Evolutionary conservation across 179 eudicot species (phyloP), one percentile per base, ranked within the genome.

Genomic region (Amaranthus tricolor): DNA sequence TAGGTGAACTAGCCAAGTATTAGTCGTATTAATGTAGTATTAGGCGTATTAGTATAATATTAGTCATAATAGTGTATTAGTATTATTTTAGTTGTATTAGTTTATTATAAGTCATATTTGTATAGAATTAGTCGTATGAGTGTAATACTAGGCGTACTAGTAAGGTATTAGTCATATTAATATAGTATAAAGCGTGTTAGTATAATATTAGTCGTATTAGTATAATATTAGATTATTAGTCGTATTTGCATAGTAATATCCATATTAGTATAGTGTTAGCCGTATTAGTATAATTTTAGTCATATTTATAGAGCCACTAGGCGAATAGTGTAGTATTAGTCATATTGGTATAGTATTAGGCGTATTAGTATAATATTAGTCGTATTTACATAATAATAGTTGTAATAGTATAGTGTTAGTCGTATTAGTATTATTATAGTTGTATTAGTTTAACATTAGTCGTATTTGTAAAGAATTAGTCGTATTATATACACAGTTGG

Each of bases 401-500:
- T 14, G 8, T 65, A 5, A 15, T 14, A 9, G n/a, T n/a, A n/a
- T 17, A 6, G 16, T 5, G 14, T 54, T 51, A 56, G n/a, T n/a
- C 17, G 24, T 56, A 19, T 6, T 65, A 55, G 44, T 48, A 54
- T 55, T 24, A 14, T 55, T 51, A 4, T 14, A 61, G 6, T 49
- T n/a, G 12, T 11, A 48, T 17, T 12, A 49, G 5, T 17, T 17
- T 0, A 20, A 59, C 40, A 13, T 11, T 8, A 51, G 31, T 65
- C 31, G 4, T 47, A 5, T 44, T 14, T 14, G n/a, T n/a, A n/a
- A 9, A 6, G 16, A 14, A 13, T 54, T 51, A 56, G n/a, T n/a
- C 12, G n/a, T 47, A 70, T 47, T 50, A 12, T 21, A 24, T 55
- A 24, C 14, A 10, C 63, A 14, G 44, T 73, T 93, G 98, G 97